phyloP scores from a whole-genome alignment of 768 basidiomycete species.

The Paxillus ammoniavirescens region DNA sequence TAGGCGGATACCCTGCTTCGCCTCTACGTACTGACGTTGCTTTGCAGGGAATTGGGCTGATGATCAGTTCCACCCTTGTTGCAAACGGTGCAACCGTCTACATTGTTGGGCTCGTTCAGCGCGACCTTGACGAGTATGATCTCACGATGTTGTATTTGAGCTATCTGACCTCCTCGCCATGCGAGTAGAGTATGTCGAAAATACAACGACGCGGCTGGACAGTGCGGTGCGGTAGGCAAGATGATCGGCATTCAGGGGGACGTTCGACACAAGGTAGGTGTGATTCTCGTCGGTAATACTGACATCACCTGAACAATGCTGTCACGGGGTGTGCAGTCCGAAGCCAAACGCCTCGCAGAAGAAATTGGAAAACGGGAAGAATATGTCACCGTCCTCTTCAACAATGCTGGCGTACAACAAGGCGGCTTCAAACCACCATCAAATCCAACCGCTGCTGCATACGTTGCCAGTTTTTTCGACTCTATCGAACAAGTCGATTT shows the following conservation, averaged over 20 bases:
- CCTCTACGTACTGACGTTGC: background rate
- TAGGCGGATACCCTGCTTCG: conserved; percentile 15
- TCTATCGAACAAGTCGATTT: conserved; percentile 37
- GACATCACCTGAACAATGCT: background rate
- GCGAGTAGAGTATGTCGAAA: conserved; percentile 27
- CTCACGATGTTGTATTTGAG: background rate
- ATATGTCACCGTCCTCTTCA: conserved; percentile 47
- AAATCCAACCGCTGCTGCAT: conserved; percentile 34
- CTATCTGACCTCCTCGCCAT: background rate
- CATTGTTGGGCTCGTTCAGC: conserved; percentile 43
- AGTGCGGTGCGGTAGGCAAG: conserved; percentile 27
- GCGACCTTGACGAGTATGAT: conserved; percentile 38
- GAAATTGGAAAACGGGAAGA: conserved; percentile 37
- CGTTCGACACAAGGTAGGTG: conserved; percentile 36
- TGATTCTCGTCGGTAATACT: background rate
- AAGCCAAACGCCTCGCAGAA: conserved; percentile 41
- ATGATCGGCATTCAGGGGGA: conserved; percentile 44
- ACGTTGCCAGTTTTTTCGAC: conserved; percentile 40
- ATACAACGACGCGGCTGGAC: conserved; percentile 38
- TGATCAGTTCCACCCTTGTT: conserved; percentile 46
- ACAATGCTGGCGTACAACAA: conserved; percentile 42
- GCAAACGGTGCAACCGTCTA: conserved; percentile 51
- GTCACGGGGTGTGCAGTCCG: conserved; percentile 29
- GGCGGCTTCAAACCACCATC: conserved; percentile 30
- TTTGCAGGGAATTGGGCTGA: conserved; percentile 46